phyloP scores from a whole-genome alignment of 768 basidiomycete genomes.

The Arthromyces matolae region DNA sequence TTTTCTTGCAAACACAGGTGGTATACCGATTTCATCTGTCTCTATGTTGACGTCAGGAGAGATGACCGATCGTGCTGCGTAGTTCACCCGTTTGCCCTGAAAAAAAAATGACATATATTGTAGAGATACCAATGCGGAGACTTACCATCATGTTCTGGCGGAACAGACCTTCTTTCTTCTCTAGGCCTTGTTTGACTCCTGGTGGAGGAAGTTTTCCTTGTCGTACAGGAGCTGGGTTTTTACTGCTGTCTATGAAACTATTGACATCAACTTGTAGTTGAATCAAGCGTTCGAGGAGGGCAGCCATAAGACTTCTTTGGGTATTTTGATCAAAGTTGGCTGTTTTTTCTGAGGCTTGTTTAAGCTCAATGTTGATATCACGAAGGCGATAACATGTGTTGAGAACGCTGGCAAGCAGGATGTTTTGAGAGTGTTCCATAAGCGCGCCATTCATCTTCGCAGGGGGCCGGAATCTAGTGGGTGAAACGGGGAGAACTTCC shows the following conservation, averaged over 20 bases:
- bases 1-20: slow-evolving; percentile 95
- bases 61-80: slow-evolving; percentile 99
- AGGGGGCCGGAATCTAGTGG: slow-evolving; percentile 94
- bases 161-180: slow-evolving; percentile 99
- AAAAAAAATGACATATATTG: too few species aligned
- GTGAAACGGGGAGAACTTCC: slow-evolving; percentile 86
- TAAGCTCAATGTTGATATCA: slow-evolving; percentile 67
- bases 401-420: slow-evolving; percentile 77
- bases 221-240: slow-evolving; percentile 83
- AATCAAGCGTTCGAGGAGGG: slow-evolving; percentile 76
- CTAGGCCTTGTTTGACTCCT: slow-evolving; percentile 93
- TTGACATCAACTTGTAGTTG: slow-evolving; percentile 95
- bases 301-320: slow-evolving; percentile 55
- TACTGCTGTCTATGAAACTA: slow-evolving; percentile 94
- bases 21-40: slow-evolving; percentile 96
- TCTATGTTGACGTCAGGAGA: slow-evolving; percentile 99
- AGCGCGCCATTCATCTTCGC: slow-evolving; percentile 86
- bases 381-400: slow-evolving; percentile 76
- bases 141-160: slow-evolving; percentile 98
- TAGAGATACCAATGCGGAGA: slow-evolving; percentile 8
- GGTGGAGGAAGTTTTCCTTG: slow-evolving; percentile 88
- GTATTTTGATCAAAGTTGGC: slow-evolving; percentile 46
- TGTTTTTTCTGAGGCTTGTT: slow-evolving; percentile 56
- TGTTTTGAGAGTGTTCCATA: slow-evolving; percentile 96
- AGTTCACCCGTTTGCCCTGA: slow-evolving; percentile 98